phyloP scores from a whole-genome alignment of 2,329 filamentous ascomycete genomes.

The Sclerotinia minor region DNA sequence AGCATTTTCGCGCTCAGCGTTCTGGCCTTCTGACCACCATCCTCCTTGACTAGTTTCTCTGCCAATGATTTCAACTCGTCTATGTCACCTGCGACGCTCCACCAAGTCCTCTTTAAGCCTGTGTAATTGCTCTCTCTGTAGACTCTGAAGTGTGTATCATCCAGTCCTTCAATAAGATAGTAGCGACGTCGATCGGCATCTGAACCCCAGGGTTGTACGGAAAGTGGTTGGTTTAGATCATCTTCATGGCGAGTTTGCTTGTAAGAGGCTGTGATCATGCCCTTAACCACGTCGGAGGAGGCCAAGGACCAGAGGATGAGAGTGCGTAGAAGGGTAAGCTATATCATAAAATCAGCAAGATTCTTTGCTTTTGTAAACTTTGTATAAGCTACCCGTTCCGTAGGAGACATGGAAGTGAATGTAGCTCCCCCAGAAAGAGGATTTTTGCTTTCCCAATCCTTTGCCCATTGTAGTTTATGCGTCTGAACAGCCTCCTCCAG shows the following conservation, averaged over 20 bases:
- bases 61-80: slow-evolving; percentile 77
- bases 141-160: slow-evolving; percentile 90
- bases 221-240: slow-evolving; percentile 79
- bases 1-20: slow-evolving; percentile 75
- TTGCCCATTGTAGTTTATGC: slow-evolving; percentile 86
- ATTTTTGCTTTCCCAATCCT: slow-evolving; percentile 77
- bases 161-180: slow-evolving; percentile 88
- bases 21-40: slow-evolving; percentile 79
- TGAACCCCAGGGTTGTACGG: slow-evolving; percentile 85
- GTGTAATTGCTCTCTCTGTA: slow-evolving; percentile 91
- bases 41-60: slow-evolving; percentile 71
- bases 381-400: slow-evolving; percentile 66
- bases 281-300: slow-evolving; percentile 79
- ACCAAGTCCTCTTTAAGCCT: slow-evolving; percentile 77
- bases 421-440: slow-evolving; percentile 77
- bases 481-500: slow-evolving; percentile 88
- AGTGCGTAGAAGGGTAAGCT: slow-evolving; percentile 48
- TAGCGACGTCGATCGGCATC: slow-evolving; percentile 92
- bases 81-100: slow-evolving; percentile 87
- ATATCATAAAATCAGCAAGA: slow-evolving; percentile 10
- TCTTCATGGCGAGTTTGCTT: slow-evolving; percentile 81
- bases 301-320: slow-evolving; percentile 86
- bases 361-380: too few relatives aligned
- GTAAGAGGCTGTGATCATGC: slow-evolving; percentile 82
- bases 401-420: slow-evolving; percentile 80